These are phyloP conservation scores for Camellia sinensis DNA, from an alignment of 148 eudicot genomes.

Conservation along the genomic window DNA sequence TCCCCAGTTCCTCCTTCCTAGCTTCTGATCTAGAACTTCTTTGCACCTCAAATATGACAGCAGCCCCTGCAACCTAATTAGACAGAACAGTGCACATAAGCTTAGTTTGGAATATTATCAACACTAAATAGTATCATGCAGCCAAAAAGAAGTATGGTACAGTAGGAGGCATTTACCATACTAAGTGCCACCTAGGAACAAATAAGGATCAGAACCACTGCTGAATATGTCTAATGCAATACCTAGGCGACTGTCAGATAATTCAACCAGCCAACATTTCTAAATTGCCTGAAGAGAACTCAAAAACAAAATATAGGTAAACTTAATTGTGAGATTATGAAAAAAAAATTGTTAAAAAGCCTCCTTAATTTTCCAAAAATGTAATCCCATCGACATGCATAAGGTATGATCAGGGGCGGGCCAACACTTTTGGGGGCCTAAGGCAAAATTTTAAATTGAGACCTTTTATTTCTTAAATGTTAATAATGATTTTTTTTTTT, in stretches of 20 bases:
- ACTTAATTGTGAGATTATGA: not conserved
- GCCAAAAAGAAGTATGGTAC: too few species aligned
- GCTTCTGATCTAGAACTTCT: conserved; percentile 87
- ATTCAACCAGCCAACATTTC: not conserved
- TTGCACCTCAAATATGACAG: conserved; percentile 79
- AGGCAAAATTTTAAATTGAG: too few species aligned
- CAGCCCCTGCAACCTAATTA: conserved; percentile 78
- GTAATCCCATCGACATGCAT: not conserved
- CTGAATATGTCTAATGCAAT: not conserved
- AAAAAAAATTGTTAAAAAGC: not conserved
- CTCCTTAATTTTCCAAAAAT: not conserved
- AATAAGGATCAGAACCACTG: not conserved
- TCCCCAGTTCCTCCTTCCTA: conserved; percentile 79
- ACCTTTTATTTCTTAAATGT: too few species aligned
- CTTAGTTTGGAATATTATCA: not conserved
- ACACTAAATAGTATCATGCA: not conserved
- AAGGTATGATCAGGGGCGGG: not conserved
- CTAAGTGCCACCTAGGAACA: not conserved
- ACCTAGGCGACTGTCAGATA: not conserved
- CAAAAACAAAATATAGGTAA: not conserved
- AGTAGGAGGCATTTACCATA: not conserved
- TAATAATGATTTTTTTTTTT: too few species aligned
- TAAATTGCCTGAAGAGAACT: not conserved
- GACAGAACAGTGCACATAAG: not conserved
- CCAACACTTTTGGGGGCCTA: too few species aligned